Conservation (phyloP, 805 yeast genomes). For the Crinitomyces ghanaensis region DNA sequence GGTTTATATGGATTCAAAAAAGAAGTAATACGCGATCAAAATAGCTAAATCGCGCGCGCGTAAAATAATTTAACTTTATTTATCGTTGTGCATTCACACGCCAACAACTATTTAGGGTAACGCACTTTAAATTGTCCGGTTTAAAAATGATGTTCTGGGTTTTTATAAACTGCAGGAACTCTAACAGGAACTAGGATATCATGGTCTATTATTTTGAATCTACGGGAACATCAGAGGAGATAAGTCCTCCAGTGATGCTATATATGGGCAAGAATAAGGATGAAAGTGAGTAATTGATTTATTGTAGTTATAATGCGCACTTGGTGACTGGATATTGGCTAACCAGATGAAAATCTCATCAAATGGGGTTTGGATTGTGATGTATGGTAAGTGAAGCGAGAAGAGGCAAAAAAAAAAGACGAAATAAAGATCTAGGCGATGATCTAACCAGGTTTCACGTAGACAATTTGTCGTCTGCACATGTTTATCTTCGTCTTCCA, state of each 20-base stretch:
- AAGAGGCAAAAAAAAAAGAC: constrained; percentile 3
- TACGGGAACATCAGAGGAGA: constrained; percentile 25
- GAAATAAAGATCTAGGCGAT: too few species aligned
- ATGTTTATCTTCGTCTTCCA: constrained; percentile 51
- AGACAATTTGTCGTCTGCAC: constrained; percentile 67
- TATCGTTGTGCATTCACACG: too few species aligned
- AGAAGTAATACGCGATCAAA: constrained; percentile 1
- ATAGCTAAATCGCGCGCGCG: not conserved
- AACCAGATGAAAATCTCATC: constrained; percentile 42
- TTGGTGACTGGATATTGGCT: too few species aligned
- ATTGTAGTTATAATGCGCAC: too few species aligned
- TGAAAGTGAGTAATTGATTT: constrained; percentile 49
- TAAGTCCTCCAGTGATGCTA: constrained; percentile 27
- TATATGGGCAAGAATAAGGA: constrained; percentile 67
- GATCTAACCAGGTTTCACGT: constrained; percentile 57
- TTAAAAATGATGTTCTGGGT: not conserved
- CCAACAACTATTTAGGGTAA: too few species aligned
- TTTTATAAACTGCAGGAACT: not conserved
- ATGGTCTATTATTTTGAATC: constrained; percentile 39
- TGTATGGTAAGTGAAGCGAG: constrained; percentile 37
- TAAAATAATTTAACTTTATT: not conserved
- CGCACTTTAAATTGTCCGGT: not conserved
- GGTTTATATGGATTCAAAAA: too few species aligned
- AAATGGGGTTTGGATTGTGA: constrained; percentile 55
- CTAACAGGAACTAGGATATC: not conserved